Base-by-base conservation (phyloP, 768 basidiomycete genomes). In the Pleurotus cornucopiae region DNA sequence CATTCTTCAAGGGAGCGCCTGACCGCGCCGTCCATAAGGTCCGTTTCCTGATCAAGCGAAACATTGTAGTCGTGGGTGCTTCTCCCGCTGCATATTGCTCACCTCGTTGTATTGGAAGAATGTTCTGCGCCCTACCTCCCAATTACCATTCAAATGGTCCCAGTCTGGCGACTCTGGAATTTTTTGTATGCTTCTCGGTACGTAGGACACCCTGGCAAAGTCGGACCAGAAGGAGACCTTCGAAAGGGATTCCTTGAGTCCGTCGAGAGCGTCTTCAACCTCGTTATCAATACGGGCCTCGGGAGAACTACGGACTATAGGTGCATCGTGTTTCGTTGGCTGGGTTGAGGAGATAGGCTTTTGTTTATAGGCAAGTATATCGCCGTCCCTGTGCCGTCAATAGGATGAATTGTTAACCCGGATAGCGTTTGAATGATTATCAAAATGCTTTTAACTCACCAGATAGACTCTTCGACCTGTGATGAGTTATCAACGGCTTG, bases 1-100 rank as follows among this genome's bases (percentile, higher is more conserved):
- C 88, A 89, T 60, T 90, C 89, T 64, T 93, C 90, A 4, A 88
- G 76, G 54, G 88, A 80, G 13, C 77, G 71, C 14, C 90, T 79
- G 51, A 91, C 73, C 11, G 83, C 74, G 4, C 79, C 83, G 43
- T 91, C 89, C 81, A 89, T 84, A 47, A 91, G 63, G 49, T 78
- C 79, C n/a, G 69, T 70, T 44, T 83, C 79, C 89, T 91, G 56
- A 5, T 18, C 20, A 54, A 6, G 25, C 5, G 16, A 38, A 12
- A 55, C 16, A 61, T 40, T 41, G 21, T 25, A 20, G 2, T 16
- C 12, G 37, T 38, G 20, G 25, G 23, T 34, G 11, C 34, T 26
- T 21, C 37, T 25, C 5, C 45, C 49, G 14, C n/a, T 16, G 34
- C 45, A 55, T 4, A 34, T 20, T 25, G 57, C 73, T 57, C 64